These are phyloP conservation scores for Pyropia yezoensis DNA, from an alignment of 23 red algal genomes.

Conservation along the genomic window DNA sequence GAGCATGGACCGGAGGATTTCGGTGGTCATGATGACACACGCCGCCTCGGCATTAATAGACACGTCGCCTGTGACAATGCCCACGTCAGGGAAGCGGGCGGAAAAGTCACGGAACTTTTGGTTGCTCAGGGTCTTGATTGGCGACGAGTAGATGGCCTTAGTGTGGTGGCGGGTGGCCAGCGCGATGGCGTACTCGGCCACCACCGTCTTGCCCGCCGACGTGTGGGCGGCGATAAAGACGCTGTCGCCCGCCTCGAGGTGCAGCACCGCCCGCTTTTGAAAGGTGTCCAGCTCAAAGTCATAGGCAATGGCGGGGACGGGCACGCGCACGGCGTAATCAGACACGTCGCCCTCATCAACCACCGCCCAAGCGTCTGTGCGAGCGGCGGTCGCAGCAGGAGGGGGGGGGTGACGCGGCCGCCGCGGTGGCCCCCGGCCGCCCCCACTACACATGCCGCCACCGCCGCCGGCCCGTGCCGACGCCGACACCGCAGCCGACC, in stretches of 20 bases:
- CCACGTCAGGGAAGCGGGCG: slow-evolving; percentile 52
- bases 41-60: slow-evolving; percentile 72
- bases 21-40: slow-evolving; percentile 89
- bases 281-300: slow-evolving; percentile 80
- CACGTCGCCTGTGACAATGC: slow-evolving; percentile 87
- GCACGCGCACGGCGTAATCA: slow-evolving; percentile 52
- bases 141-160: slow-evolving; percentile 86
- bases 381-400: not conserved
- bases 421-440: not conserved
- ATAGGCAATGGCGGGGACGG: slow-evolving; percentile 57
- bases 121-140: slow-evolving; percentile 94
- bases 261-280: slow-evolving; percentile 79
- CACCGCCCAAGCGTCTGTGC: slow-evolving; percentile 28
- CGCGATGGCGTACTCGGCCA: slow-evolving; percentile 91
- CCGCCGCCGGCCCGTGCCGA: no score
- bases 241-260: slow-evolving; percentile 79
- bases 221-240: slow-evolving; percentile 97
- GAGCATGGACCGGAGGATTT: slow-evolving; percentile 92
- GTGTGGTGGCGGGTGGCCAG: slow-evolving; percentile 60
- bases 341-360: slow-evolving; percentile 53
- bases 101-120: slow-evolving; percentile 97
- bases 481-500: no score
- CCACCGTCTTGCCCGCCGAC: slow-evolving; percentile 86
- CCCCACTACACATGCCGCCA: no score
- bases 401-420: no score